Evolutionary conservation across 2,329 filamentous ascomycete species (phyloP).

Genomic region (Stagonosporopsis vannaccii): DNA sequence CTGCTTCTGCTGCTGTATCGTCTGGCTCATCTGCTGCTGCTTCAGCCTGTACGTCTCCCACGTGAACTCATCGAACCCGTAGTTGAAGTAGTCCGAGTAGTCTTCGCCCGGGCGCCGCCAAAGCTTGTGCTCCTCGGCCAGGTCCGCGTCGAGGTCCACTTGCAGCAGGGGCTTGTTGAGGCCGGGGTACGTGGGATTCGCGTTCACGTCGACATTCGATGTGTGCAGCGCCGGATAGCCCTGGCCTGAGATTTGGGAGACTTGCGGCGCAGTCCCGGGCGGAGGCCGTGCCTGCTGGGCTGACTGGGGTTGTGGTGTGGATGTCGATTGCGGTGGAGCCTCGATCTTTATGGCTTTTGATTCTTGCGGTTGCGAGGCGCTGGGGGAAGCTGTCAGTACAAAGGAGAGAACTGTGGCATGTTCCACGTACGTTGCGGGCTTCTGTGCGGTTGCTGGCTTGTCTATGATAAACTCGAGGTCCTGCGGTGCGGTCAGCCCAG

Average conservation of each 20-base stretch:
- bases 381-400: constrained; percentile 29
- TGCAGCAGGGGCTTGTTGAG: constrained; percentile 75
- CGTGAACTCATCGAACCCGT: constrained; percentile 97
- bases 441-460: constrained; percentile 51
- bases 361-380: constrained; percentile 35
- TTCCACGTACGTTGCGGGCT: constrained; percentile 44
- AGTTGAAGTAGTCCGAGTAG: constrained; percentile 97
- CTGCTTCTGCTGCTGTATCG: constrained; percentile 82
- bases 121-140: constrained; percentile 79
- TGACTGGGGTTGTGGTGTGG: constrained; percentile 25
- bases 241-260: constrained; percentile 37
- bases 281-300: constrained; percentile 20
- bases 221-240: constrained; percentile 70
- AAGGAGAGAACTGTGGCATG: background rate
- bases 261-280: constrained; percentile 32
- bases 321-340: constrained; percentile 37
- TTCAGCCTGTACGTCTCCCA: constrained; percentile 95
- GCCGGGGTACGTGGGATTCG: constrained; percentile 77
- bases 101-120: constrained; percentile 96
- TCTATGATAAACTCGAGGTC: constrained; percentile 63
- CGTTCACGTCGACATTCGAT: constrained; percentile 85
- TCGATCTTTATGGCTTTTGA: constrained; percentile 51
- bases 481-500: constrained; percentile 44
- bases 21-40: constrained; percentile 78
- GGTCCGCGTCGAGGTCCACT: constrained; percentile 61